Conservation (phyloP, 768 basidiomycete genomes). For the Coprinopsis strossmayeri region DNA sequence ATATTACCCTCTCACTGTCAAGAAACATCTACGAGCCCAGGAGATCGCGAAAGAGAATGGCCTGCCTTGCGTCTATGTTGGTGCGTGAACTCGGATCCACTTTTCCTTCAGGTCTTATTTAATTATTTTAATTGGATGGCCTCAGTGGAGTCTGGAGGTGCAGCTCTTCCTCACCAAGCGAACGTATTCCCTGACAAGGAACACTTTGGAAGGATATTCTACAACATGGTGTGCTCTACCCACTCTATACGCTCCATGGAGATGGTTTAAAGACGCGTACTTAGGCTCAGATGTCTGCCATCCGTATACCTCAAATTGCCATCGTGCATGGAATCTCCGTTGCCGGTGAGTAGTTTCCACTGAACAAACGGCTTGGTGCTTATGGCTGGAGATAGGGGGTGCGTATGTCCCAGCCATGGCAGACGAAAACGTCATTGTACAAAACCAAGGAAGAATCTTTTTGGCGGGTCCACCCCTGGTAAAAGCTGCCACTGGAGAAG, state of each 20-base stretch:
- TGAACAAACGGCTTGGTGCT: neutral
- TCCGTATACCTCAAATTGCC: constrained; percentile 87
- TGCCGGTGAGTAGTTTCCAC: constrained; percentile 44
- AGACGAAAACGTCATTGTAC: constrained; percentile 87
- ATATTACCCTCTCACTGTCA: constrained; percentile 89
- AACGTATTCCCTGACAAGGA: constrained; percentile 94
- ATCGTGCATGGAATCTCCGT: constrained; percentile 94
- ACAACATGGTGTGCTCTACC: constrained; percentile 73
- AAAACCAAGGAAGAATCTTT: constrained; percentile 90
- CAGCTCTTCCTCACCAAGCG: constrained; percentile 87
- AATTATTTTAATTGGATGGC: neutral
- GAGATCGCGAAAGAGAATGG: constrained; percentile 90
- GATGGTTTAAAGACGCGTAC: neutral
- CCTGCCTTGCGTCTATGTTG: constrained; percentile 88
- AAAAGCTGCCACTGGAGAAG: constrained; percentile 91
- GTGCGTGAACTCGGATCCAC: constrained; percentile 34
- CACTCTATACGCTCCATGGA: neutral
- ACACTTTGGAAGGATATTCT: constrained; percentile 95
- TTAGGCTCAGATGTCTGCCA: constrained; percentile 88
- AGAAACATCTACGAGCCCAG: constrained; percentile 93
- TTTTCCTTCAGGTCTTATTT: constrained; percentile 5
- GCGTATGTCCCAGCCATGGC: constrained; percentile 97
- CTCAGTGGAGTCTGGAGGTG: constrained; percentile 89
- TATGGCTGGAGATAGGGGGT: constrained; percentile 44
- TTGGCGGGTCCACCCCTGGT: constrained; percentile 92